phyloP scores from a whole-genome alignment of 179 eudicot genomes.

The Corrigiola litoralis region DNA sequence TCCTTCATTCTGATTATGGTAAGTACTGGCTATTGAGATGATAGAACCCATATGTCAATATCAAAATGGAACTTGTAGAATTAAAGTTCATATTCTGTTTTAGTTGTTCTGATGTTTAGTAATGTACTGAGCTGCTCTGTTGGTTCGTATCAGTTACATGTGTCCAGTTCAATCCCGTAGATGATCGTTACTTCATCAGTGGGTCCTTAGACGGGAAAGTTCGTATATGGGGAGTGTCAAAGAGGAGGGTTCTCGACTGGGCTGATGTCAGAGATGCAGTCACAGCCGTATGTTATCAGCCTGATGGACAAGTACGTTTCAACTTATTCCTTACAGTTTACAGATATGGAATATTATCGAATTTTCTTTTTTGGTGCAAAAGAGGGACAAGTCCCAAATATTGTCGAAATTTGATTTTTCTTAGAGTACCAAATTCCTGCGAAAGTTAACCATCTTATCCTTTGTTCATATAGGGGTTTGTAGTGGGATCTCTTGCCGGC shows the following conservation, averaged over 20 bases:
- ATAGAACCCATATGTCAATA: too few relatives aligned
- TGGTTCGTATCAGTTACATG: slow-evolving; percentile 59
- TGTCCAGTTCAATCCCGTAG: slow-evolving; percentile 66
- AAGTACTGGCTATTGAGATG: slow-evolving; percentile 6
- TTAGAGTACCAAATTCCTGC: background rate
- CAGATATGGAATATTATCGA: background rate
- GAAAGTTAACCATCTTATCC: slow-evolving; percentile 1
- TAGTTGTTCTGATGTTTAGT: too few relatives aligned
- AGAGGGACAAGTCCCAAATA: too few relatives aligned
- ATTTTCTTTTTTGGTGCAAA: too few relatives aligned
- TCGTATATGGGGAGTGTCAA: slow-evolving; percentile 62
- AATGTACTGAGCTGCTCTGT: background rate
- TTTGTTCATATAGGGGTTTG: slow-evolving; percentile 46
- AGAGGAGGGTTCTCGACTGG: slow-evolving; percentile 70
- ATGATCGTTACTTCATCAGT: slow-evolving; percentile 59
- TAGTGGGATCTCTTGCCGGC: slow-evolving; percentile 61
- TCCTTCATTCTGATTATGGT: slow-evolving; percentile 72
- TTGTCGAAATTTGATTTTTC: background rate
- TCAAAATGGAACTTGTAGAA: background rate
- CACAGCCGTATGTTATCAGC: slow-evolving; percentile 67
- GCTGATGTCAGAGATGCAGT: slow-evolving; percentile 54
- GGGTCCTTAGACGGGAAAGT: slow-evolving; percentile 85
- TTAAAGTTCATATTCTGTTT: background rate
- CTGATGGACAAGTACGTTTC: slow-evolving; percentile 65
- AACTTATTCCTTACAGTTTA: background rate